phyloP scores from a whole-genome alignment of 495 filamentous ascomycete species.

The Penicillium cosmopolitanum region DNA sequence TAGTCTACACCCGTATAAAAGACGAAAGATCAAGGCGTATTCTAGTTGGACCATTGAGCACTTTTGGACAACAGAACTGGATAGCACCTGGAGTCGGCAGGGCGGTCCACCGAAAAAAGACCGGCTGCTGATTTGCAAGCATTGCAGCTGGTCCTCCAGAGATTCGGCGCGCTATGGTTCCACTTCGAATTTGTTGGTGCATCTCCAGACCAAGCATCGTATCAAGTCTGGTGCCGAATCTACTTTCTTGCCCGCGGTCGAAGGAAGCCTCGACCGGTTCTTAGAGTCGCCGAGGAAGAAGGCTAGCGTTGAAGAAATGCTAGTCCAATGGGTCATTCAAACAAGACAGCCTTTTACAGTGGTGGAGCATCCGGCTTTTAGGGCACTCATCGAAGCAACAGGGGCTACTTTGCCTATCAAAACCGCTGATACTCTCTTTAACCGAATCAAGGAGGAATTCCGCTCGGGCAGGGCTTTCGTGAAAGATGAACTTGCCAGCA shows the following conservation, averaged over 20 bases:
- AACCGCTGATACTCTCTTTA: constrained; percentile 16
- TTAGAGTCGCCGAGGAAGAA: constrained; percentile 13
- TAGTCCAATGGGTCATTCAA: constrained; percentile 15
- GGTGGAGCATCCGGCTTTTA: constrained; percentile 17
- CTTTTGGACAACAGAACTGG: constrained; percentile 20
- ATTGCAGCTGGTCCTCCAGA: constrained; percentile 16
- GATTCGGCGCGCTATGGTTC: constrained; percentile 17
- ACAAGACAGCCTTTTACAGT: constrained; percentile 20
- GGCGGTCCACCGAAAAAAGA: constrained; percentile 18
- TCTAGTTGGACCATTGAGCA: constrained; percentile 18
- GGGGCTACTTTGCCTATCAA: constrained; percentile 16
- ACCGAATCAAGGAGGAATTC: constrained; percentile 20
- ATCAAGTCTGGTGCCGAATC: constrained; percentile 12
- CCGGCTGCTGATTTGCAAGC: constrained; percentile 17
- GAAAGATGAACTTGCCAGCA: constrained; percentile 20
- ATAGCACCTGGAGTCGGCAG: constrained; percentile 17
- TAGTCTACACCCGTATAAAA: constrained; percentile 18
- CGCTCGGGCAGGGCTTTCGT: constrained; percentile 10
- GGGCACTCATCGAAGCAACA: constrained; percentile 19
- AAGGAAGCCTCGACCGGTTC: constrained; percentile 13
- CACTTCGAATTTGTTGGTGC: no score
- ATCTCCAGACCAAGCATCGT: constrained; percentile 16
- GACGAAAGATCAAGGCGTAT: constrained; percentile 21
- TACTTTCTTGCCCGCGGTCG: constrained; percentile 10
- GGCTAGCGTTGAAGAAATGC: constrained; percentile 14